A percentile compares a stretch with the other conserved stretches of the same genome.
These are phyloP conservation scores for Vitis cinerea DNA, from an alignment of 164 flowering plant genomes.

Conservation along the genomic window DNA sequence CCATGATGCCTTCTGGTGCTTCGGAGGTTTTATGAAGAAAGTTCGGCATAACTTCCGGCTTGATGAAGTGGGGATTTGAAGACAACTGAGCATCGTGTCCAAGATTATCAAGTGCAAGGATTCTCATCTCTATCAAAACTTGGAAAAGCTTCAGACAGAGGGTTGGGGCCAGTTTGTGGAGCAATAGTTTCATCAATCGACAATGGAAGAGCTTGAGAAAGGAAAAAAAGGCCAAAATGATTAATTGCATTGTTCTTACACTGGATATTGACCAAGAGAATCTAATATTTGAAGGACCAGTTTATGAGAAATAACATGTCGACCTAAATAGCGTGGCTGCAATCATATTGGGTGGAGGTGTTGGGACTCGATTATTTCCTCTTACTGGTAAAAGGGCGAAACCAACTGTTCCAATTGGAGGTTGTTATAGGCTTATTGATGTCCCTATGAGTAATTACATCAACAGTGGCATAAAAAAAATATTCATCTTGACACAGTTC, in stretches of 20 bases:
- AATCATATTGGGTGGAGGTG: conserved; percentile 89
- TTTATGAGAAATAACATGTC: conserved; percentile 36
- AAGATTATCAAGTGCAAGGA: no score
- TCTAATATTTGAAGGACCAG: conserved; percentile 36
- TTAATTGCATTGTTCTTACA: conserved; percentile 44
- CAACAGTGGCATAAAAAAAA: conserved; percentile 80
- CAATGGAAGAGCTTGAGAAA: conserved; percentile 17
- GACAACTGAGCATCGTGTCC: no score
- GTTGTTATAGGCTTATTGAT: conserved; percentile 81
- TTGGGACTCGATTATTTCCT: conserved; percentile 88
- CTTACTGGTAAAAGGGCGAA: conserved; percentile 81
- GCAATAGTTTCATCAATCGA: conserved; percentile 14
- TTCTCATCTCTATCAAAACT: no score
- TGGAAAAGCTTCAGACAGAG: conserved; percentile 3
- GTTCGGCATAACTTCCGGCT: no score
- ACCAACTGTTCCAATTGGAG: conserved; percentile 91
- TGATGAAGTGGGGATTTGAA: no score
- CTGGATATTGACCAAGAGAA: conserved; percentile 38
- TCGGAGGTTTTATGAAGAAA: no score
- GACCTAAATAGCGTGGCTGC: conserved; percentile 77
- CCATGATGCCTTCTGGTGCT: no score
- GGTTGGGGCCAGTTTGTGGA: conserved; percentile 27
- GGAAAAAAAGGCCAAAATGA: conserved; percentile 15
- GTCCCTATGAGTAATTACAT: conserved; percentile 93
- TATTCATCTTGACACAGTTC: conserved; percentile 84